Conservation (phyloP, 2,329 filamentous ascomycete genomes). For the Aspergillus cejpii region DNA sequence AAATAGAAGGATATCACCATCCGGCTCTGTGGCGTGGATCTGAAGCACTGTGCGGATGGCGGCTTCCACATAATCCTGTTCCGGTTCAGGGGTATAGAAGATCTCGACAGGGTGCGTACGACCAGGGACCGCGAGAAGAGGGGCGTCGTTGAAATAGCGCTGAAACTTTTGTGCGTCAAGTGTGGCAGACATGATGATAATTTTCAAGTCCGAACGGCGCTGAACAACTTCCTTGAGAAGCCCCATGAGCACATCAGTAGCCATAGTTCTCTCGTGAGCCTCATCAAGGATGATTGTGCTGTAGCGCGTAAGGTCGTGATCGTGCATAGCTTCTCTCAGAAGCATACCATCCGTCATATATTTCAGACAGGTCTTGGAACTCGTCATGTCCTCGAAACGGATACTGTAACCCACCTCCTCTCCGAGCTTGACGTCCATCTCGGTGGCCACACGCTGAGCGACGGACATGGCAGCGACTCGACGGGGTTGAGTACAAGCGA, state of each 20-base stretch:
- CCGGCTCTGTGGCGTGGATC: slow-evolving; percentile 86
- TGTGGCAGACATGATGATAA: slow-evolving; percentile 98
- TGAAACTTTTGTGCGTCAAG: slow-evolving; percentile 98
- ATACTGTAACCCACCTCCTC: slow-evolving; percentile 98
- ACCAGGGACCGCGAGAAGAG: slow-evolving; percentile 86
- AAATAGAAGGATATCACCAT: slow-evolving; percentile 91
- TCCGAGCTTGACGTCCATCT: slow-evolving; percentile 88
- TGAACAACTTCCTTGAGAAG: slow-evolving; percentile 82
- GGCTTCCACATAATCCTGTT: slow-evolving; percentile 94
- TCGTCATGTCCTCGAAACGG: slow-evolving; percentile 93
- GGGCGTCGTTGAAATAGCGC: slow-evolving; percentile 90
- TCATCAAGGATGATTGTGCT: slow-evolving; percentile 98
- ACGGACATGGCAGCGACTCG: slow-evolving; percentile 98
- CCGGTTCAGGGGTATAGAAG: slow-evolving; percentile 94
- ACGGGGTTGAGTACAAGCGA: slow-evolving; percentile 94
- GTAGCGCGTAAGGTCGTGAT: slow-evolving; percentile 84
- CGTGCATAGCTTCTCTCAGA: slow-evolving; percentile 90
- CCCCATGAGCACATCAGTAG: slow-evolving; percentile 96
- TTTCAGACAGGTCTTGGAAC: slow-evolving; percentile 83
- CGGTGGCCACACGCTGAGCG: slow-evolving; percentile 92
- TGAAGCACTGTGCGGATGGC: slow-evolving; percentile 91
- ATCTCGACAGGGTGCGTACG: slow-evolving; percentile 96
- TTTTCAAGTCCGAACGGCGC: slow-evolving; percentile 82
- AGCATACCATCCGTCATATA: slow-evolving; percentile 99
- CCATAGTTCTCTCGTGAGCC: slow-evolving; percentile 93